Conservation (phyloP, 2,329 filamentous ascomycete species). For the Westerdykella sp. region DNA sequence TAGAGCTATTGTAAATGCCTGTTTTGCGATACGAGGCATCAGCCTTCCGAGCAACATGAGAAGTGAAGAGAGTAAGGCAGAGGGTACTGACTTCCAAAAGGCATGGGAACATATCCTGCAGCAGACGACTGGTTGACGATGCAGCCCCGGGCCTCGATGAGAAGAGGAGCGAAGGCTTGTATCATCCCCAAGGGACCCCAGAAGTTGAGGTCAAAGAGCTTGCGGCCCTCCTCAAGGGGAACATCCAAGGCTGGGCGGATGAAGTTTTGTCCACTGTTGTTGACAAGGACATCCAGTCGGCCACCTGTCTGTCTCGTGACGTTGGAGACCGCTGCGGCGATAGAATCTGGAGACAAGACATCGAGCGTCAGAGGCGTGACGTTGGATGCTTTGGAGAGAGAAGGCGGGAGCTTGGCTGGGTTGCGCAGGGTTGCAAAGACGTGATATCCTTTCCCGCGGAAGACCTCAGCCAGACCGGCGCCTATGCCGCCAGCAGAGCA, state of each 20-base stretch:
- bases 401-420: constrained; percentile 21
- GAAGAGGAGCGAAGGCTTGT: constrained; percentile 32
- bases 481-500: constrained; percentile 38
- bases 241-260: constrained; percentile 30
- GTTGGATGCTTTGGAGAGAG: constrained; percentile 7
- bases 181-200: constrained; percentile 35
- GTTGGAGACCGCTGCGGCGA: constrained; percentile 3
- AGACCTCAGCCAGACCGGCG: constrained; percentile 34
- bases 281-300: constrained; percentile 29
- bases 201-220: constrained; percentile 33
- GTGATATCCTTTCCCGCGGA: constrained; percentile 33
- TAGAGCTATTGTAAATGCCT: constrained; percentile 31
- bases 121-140: constrained; percentile 11
- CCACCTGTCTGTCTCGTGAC: constrained; percentile 6
- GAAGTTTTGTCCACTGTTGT: constrained; percentile 40
- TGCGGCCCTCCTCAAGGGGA: constrained; percentile 7
- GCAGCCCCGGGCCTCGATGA: constrained; percentile 8
- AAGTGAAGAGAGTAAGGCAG: constrained; percentile 8
- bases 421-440: constrained; percentile 42
- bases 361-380: constrained; percentile 17
- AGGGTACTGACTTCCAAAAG: constrained; percentile 5
- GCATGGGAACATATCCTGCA: constrained; percentile 2
- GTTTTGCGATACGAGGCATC: constrained; percentile 1
- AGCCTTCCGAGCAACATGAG: background rate
- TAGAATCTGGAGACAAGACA: constrained; percentile 3